Evolutionary conservation across 345 rosid genomes (phyloP).

Genomic region (Boechera retrofracta): DNA sequence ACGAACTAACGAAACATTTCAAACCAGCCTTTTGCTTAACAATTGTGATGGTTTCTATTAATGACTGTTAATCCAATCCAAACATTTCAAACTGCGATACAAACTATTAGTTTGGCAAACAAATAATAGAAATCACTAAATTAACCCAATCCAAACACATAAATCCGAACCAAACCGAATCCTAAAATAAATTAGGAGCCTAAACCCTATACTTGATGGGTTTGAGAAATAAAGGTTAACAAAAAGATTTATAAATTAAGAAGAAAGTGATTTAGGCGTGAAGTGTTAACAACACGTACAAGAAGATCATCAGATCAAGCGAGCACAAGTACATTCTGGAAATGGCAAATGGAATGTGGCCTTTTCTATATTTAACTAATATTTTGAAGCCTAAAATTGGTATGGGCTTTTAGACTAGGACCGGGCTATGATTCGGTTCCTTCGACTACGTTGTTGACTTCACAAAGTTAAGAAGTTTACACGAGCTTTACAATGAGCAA

Average conservation of each 20-base stretch:
- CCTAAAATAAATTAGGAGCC: no score
- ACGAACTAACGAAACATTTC: not conserved
- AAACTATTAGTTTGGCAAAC: no score
- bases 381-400: not conserved
- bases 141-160: no score
- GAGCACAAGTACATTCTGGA: not conserved
- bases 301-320: not conserved
- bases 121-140: no score
- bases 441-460: not conserved
- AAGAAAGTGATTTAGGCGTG: not conserved
- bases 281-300: not conserved
- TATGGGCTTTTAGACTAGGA: constrained; percentile 6
- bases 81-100: no score
- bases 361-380: no score
- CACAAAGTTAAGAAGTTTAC: no score
- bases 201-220: not conserved
- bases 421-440: not conserved
- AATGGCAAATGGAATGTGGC: not conserved
- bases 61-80: no score
- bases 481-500: not conserved
- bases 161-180: no score
- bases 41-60: not conserved
- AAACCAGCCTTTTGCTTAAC: not conserved
- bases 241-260: not conserved
- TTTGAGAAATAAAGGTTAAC: not conserved